phyloP scores from a whole-genome alignment of 495 filamentous ascomycete genomes.

The Cenococcum geophilum region DNA sequence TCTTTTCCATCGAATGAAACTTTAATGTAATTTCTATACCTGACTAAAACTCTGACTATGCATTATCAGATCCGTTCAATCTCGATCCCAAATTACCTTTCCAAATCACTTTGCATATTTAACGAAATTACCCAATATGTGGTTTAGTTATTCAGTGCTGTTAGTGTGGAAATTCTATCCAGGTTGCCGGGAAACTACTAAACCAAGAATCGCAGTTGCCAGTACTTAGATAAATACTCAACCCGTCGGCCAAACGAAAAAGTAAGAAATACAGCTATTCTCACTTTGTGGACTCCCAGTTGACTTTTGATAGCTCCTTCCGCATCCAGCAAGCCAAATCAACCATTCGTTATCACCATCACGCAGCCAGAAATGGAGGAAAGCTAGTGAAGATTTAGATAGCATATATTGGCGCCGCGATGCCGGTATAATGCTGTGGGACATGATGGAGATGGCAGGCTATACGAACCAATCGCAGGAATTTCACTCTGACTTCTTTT shows the following conservation, averaged over 20 bases:
- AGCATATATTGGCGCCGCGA: constrained; percentile 4
- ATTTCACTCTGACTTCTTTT: background rate
- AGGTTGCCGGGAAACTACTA: background rate
- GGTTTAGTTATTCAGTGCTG: background rate
- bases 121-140: background rate
- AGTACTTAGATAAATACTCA: background rate
- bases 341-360: background rate
- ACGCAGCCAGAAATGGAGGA: background rate
- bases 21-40: background rate
- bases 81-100: background rate
- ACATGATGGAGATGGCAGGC: constrained; percentile 4
- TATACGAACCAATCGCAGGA: constrained; percentile 4
- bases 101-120: background rate
- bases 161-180: background rate
- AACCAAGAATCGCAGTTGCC: background rate
- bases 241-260: too few relatives aligned
- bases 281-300: too few relatives aligned
- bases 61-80: background rate
- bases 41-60: background rate
- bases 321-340: too few relatives aligned
- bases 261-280: too few relatives aligned
- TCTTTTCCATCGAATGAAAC: too few relatives aligned
- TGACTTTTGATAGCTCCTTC: too few relatives aligned
- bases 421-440: constrained; percentile 1
- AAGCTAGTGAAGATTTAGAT: background rate